Evolutionary conservation across 2,329 filamentous ascomycete species (phyloP).

Genomic region (Arthrobotrys iridis): DNA sequence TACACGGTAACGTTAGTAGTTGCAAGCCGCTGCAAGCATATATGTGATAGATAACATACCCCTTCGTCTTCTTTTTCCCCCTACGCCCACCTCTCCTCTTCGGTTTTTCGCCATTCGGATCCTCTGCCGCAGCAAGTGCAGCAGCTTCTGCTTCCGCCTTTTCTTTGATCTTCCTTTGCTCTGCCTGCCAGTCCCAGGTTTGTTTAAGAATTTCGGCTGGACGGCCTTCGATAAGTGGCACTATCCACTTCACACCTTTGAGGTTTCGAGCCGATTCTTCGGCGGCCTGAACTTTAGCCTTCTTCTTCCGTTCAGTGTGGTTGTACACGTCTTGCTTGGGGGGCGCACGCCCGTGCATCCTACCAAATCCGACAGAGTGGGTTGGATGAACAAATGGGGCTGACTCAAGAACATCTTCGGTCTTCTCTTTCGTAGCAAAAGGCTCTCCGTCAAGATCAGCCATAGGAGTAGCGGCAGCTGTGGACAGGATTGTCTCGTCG

Average conservation of each 20-base stretch:
- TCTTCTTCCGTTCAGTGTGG: constrained; percentile 44
- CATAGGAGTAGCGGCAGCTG: constrained; percentile 44
- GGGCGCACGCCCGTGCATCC: not conserved
- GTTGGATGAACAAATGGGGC: not conserved
- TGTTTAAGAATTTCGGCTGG: constrained; percentile 39
- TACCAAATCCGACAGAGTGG: constrained; percentile 21
- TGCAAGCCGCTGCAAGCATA: not conserved
- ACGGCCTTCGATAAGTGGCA: constrained; percentile 44
- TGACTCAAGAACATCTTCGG: not conserved
- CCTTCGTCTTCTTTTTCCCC: constrained; percentile 49
- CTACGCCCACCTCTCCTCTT: constrained; percentile 45
- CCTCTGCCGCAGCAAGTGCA: constrained; percentile 25
- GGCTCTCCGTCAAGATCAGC: constrained; percentile 33
- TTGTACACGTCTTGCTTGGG: constrained; percentile 1
- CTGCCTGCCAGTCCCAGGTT: constrained; percentile 26
- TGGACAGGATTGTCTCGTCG: constrained; percentile 17
- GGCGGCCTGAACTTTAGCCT: not conserved
- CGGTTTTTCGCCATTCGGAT: constrained; percentile 23
- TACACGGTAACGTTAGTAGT: not conserved
- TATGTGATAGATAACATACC: constrained; percentile 10
- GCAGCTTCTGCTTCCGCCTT: constrained; percentile 39
- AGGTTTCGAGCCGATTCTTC: constrained; percentile 35
- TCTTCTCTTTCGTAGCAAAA: constrained; percentile 21
- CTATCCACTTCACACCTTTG: constrained; percentile 45
- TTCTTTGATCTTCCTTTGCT: constrained; percentile 28